Evolutionary conservation across 768 basidiomycete species (phyloP).

Genomic region (Suillus tomentosus): DNA sequence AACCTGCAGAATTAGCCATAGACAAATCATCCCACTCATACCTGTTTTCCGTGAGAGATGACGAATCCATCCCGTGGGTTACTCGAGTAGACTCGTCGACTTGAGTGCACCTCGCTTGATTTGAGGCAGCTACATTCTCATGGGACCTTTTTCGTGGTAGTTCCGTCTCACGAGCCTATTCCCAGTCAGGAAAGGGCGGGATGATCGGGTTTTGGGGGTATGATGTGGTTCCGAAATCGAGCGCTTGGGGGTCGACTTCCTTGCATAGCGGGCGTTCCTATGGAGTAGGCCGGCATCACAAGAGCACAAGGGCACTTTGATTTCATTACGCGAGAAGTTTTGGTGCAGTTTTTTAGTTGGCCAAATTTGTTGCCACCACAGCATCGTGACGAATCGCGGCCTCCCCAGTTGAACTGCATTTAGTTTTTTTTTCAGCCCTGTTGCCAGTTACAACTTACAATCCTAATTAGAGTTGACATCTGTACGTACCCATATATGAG

Average conservation of each 20-base stretch:
- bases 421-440: background rate
- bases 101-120: background rate
- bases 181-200: background rate
- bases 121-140: background rate
- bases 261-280: background rate
- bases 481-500: background rate
- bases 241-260: background rate
- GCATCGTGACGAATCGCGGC: background rate
- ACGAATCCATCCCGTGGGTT: background rate
- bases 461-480: background rate
- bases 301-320: background rate
- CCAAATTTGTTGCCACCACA: background rate
- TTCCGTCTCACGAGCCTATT: background rate
- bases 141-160: background rate
- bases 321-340: background rate
- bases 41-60: slow-evolving; percentile 2
- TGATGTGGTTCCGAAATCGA: background rate
- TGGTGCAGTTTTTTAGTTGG: background rate
- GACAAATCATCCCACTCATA: background rate
- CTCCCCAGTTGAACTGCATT: background rate
- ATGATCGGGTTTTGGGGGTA: background rate
- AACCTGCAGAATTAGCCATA: background rate
- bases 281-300: background rate
- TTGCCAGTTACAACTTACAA: background rate
- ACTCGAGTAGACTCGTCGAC: background rate